A percentile compares a stretch with the other conserved stretches of the same genome.
Conservation (phyloP, 768 basidiomycete genomes). For the Lentinus brumalis region DNA sequence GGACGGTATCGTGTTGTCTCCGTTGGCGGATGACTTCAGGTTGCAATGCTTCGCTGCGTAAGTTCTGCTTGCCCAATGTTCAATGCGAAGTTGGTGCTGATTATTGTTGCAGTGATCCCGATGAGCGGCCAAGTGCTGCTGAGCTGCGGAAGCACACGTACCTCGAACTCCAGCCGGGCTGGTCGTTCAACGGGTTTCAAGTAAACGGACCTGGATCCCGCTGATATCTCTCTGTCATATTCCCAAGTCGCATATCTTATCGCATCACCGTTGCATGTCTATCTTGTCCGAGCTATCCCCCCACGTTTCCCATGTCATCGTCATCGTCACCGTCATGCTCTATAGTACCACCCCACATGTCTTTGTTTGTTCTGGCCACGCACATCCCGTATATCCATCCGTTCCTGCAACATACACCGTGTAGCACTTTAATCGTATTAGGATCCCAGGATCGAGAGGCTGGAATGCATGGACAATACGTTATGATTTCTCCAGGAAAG, state of each 20-base stretch:
- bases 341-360: conserved; percentile 25
- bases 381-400: conserved; percentile 24
- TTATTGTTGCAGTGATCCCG: conserved; percentile 61
- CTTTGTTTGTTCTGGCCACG: conserved; percentile 9
- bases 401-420: conserved; percentile 23
- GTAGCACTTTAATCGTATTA: conserved; percentile 27
- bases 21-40: conserved; percentile 83
- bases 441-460: conserved; percentile 1
- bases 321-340: conserved; percentile 21
- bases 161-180: conserved; percentile 68
- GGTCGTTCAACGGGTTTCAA: conserved; percentile 67
- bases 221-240: background rate
- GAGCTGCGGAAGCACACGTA: conserved; percentile 83
- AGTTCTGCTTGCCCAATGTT: conserved; percentile 35
- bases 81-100: background rate
- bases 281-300: conserved; percentile 1
- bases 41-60: conserved; percentile 88
- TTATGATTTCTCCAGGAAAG: conserved; percentile 5
- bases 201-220: conserved; percentile 13
- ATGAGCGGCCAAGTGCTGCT: conserved; percentile 76
- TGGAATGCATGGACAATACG: conserved; percentile 19
- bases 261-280: conserved; percentile 4
- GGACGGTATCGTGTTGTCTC: conserved; percentile 72
- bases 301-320: conserved; percentile 4
- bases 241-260: conserved; percentile 1